phyloP scores from a whole-genome alignment of 2,329 filamentous ascomycete genomes.

The Albifimbria verrucaria region DNA sequence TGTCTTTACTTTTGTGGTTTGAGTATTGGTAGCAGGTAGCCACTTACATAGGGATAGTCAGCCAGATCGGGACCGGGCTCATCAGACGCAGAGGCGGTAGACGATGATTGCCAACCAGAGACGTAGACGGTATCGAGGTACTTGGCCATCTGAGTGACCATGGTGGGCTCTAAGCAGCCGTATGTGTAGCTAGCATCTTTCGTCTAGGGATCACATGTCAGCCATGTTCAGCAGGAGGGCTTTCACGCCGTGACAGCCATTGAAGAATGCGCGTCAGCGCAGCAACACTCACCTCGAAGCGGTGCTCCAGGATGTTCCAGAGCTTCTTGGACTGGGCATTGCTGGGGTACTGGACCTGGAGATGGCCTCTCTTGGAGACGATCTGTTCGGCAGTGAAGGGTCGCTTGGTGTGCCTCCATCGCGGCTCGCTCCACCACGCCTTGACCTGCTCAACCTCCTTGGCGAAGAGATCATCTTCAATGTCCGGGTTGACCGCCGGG shows the following conservation, averaged over 20 bases:
- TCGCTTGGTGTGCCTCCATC: constrained; percentile 90
- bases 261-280: background rate
- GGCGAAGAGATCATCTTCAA: constrained; percentile 66
- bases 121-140: constrained; percentile 98
- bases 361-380: constrained; percentile 86
- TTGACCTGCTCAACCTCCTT: constrained; percentile 85
- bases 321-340: constrained; percentile 90
- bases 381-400: constrained; percentile 97
- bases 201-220: constrained; percentile 46
- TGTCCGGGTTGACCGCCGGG: constrained; percentile 51
- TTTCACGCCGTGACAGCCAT: no score
- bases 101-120: constrained; percentile 97
- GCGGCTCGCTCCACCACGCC: constrained; percentile 88
- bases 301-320: constrained; percentile 82
- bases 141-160: constrained; percentile 99
- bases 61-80: constrained; percentile 97
- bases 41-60: constrained; percentile 84
- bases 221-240: background rate
- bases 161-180: constrained; percentile 94
- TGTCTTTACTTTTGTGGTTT: no score
- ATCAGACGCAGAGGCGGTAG: constrained; percentile 89
- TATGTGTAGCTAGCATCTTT: constrained; percentile 91
- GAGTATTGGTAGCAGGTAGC: constrained; percentile 1
- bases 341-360: constrained; percentile 89
- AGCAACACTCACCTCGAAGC: constrained; percentile 66